A percentile compares a stretch with the other conserved stretches of the same genome.
Evolutionary conservation across 2,329 filamentous ascomycete species (phyloP).

Genomic region (Aspergillus glaucus): DNA sequence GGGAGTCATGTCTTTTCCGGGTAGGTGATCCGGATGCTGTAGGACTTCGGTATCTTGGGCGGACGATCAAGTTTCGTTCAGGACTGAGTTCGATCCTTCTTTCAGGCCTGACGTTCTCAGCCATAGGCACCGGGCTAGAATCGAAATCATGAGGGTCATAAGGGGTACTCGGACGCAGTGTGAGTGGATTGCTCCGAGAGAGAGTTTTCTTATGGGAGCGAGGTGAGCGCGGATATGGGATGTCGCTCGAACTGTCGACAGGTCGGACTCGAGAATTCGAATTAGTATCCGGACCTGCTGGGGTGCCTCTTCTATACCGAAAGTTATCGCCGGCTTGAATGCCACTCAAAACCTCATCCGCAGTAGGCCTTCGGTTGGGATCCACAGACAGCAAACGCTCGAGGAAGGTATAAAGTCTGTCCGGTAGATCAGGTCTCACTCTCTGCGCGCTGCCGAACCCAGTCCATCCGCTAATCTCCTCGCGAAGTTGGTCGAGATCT

Average conservation of each 20-base stretch:
- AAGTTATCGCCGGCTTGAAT: slow-evolving; percentile 61
- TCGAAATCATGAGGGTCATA: slow-evolving; percentile 18
- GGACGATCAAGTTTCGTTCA: slow-evolving; percentile 28
- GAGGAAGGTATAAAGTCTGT: slow-evolving; percentile 77
- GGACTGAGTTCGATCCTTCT: slow-evolving; percentile 17
- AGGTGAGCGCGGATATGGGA: slow-evolving; percentile 20
- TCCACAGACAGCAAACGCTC: slow-evolving; percentile 73
- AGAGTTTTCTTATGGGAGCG: slow-evolving; percentile 22
- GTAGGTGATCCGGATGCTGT: slow-evolving; percentile 20
- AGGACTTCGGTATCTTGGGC: slow-evolving; percentile 22
- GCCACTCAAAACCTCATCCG: slow-evolving; percentile 73
- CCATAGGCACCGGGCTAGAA: slow-evolving; percentile 10
- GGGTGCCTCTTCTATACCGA: slow-evolving; percentile 29
- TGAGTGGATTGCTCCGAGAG: slow-evolving; percentile 11
- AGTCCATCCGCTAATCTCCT: slow-evolving; percentile 79
- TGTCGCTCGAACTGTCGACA: slow-evolving; percentile 29
- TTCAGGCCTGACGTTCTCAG: slow-evolving; percentile 10
- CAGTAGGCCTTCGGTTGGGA: slow-evolving; percentile 70
- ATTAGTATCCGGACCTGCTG: slow-evolving; percentile 26
- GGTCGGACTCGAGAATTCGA: slow-evolving; percentile 32
- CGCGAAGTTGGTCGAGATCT: slow-evolving; percentile 75
- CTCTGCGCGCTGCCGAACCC: slow-evolving; percentile 75
- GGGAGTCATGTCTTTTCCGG: slow-evolving; percentile 8
- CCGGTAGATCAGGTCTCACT: slow-evolving; percentile 73
- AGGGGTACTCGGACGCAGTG: slow-evolving; percentile 20